Evolutionary conservation across 345 rosid genomes (phyloP), one percentile per base, ranked within the genome.

Genomic region (Melaleuca quinquenervia): DNA sequence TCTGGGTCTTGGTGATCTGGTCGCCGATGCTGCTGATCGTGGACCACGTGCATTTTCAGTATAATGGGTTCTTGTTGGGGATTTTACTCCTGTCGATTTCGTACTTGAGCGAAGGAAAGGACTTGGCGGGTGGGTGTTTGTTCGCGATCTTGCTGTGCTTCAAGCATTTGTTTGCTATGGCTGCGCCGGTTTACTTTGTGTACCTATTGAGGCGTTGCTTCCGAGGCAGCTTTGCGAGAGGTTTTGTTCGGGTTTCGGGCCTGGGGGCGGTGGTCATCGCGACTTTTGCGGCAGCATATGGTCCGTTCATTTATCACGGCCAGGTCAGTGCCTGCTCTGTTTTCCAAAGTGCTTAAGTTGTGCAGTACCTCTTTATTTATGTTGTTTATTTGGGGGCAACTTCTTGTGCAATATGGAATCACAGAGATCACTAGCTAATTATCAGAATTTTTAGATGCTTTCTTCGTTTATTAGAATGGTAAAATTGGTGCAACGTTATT

Each of bases 1-100:
- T 94, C 29, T 95, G 98, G 90, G 88, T 89, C 10, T 88, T 95
- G 91, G 90, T 94, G 84, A 76, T 96, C 86, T 97, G 96, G 98
- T 97, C 97, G 18, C 99, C 99, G 2, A 95, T 92, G 85, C 90
- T 97, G 75, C 36, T 95, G 84, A 94, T 96, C 6, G 99, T 97
- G 36, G 99, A 97, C 90, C 98, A 94, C 82, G 74, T 97, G 84
- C 99, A 97, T 93, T 97, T 95, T 84, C 98, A 97, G 93, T 96
- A 97, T 86, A 97, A 97, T 86, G 99, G 98, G 20, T 96, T 97
- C 88, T 83, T 96, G 87, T 84, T 97, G 50, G 99, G 99, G 21
- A 90, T 89, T 93, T 27, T 96, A 90, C 86, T 97, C 91, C 84
- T 96, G 87, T 96, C 99, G 24, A 89, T 97, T 89, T 97, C 98